Evolutionary conservation across 371 early-diverging fungal genomes (phyloP).

Genomic region (Conidiobolus incongruus): DNA sequence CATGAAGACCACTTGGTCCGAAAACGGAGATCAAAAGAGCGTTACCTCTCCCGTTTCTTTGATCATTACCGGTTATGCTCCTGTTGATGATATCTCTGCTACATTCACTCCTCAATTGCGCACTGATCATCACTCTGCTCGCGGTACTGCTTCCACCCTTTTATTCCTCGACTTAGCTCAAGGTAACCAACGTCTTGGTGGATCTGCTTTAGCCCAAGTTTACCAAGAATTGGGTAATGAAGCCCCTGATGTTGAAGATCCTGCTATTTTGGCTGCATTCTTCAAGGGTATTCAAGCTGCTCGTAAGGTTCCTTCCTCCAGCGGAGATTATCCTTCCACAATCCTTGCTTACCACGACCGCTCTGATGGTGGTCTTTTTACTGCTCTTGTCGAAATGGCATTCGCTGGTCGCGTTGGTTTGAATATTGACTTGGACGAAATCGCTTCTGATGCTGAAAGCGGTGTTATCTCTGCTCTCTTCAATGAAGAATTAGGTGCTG

Average conservation of each 20-base stretch:
- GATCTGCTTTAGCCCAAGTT: slow-evolving; percentile 80
- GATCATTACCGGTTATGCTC: slow-evolving; percentile 78
- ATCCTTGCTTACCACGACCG: slow-evolving; percentile 91
- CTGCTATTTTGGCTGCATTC: slow-evolving; percentile 39
- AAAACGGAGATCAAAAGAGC: slow-evolving; percentile 19
- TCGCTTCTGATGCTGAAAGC: slow-evolving; percentile 8
- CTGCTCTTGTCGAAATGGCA: slow-evolving; percentile 78
- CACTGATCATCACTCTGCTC: slow-evolving; percentile 11
- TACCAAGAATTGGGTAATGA: slow-evolving; percentile 63
- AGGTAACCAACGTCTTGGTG: slow-evolving; percentile 76
- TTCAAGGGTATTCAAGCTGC: slow-evolving; percentile 47
- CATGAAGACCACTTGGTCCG: slow-evolving; percentile 84
- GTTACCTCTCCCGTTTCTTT: slow-evolving; percentile 78
- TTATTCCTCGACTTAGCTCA: slow-evolving; percentile 63
- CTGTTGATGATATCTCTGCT: slow-evolving; percentile 55
- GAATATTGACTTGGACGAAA: slow-evolving; percentile 26
- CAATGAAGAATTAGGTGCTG: slow-evolving; percentile 91
- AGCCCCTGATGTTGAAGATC: slow-evolving; percentile 70
- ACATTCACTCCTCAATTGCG: slow-evolving; percentile 75
- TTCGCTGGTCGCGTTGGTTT: slow-evolving; percentile 83
- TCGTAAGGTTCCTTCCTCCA: slow-evolving; percentile 8
- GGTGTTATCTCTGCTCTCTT: slow-evolving; percentile 50
- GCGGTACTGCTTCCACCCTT: slow-evolving; percentile 22
- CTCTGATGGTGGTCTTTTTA: slow-evolving; percentile 87
- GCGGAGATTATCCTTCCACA: slow-evolving; percentile 14